Evolutionary conservation across 768 basidiomycete genomes (phyloP), one percentile per base, ranked within the genome.

Genomic region (Mycena belliarum): DNA sequence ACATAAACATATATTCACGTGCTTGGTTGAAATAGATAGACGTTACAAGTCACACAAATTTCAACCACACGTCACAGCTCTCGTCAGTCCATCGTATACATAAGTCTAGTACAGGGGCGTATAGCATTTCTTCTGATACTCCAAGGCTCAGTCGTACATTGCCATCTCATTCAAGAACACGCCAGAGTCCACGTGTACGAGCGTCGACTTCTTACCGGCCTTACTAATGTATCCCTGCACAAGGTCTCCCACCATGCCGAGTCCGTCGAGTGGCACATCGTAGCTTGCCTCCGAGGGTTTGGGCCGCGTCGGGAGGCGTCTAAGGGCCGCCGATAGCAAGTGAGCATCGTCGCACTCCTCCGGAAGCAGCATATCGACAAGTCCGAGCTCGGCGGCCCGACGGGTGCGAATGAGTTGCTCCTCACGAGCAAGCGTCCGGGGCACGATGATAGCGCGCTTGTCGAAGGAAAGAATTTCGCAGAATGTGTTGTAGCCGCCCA

Each of bases 401-500:
- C 54, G 46, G 3, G 46, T 48, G 16, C 54, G 54, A 32, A 55
- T 55, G 20, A 55, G 23, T 46, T 55, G 54, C 23, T 55, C 54
- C 28, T 55, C 54, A 28, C 54, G 54, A n/a, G 54, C 54, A 37
- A 55, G 21, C 4, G 54, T 55, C n/a, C 54, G 54, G 9, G 54
- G 54, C 41, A 55, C 54, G n/a, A 55, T 49, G 6, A 55, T 41
- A 11, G 54, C 54, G 54, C 54, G 46, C 47, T 55, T 55, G 54
- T 55, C 47, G 37, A 55, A 55, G 46, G 54, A 55, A 21, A 55
- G 4, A 26, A 55, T 55, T 46, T 55, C 54, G 54, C 54, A 55
- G 46, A 55, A 55, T 8, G 54, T 54, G 54, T 55, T 55, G 54
- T 55, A 55, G 14, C 54, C 54, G 38, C 54, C 45, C 54, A 55